phyloP scores from a whole-genome alignment of 2,329 filamentous ascomycete species.

The Aureobasidium lini region DNA sequence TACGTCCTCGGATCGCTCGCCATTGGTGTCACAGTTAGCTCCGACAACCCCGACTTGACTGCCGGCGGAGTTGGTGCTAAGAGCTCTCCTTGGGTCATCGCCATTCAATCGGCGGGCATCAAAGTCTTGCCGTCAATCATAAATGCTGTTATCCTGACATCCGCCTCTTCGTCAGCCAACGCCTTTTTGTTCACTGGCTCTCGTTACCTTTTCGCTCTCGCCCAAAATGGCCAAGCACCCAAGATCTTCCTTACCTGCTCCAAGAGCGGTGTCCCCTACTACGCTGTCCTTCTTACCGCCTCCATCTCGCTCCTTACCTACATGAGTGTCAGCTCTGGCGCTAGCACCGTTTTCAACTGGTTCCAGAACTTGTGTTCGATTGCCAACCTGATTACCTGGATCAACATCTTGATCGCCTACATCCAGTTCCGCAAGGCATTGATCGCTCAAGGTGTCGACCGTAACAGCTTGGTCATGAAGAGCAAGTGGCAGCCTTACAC shows the following conservation, averaged over 20 bases:
- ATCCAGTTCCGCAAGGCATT: constrained; percentile 25
- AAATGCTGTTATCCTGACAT: constrained; percentile 69
- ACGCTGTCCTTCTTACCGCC: constrained; percentile 32
- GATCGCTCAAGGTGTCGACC: constrained; percentile 23
- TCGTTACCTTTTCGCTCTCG: constrained; percentile 43
- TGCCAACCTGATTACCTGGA: constrained; percentile 27
- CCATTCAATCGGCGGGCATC: constrained; percentile 59
- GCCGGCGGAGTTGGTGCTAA: constrained; percentile 34
- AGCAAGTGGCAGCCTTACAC: constrained; percentile 43
- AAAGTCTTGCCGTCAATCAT: constrained; percentile 61
- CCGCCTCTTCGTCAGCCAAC: constrained; percentile 63
- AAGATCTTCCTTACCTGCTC: constrained; percentile 40
- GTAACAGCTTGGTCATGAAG: constrained; percentile 41
- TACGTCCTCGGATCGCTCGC: constrained; percentile 51
- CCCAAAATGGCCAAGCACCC: constrained; percentile 46
- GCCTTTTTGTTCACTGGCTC: constrained; percentile 53
- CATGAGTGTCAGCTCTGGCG: constrained; percentile 35
- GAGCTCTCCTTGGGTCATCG: constrained; percentile 59
- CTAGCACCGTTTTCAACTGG: constrained; percentile 27
- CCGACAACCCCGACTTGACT: constrained; percentile 43
- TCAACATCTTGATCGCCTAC: constrained; percentile 23
- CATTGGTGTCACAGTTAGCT: constrained; percentile 54
- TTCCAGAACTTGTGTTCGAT: constrained; percentile 31
- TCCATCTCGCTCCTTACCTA: constrained; percentile 51
- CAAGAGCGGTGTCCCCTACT: constrained; percentile 37